Evolutionary conservation across 495 filamentous ascomycete genomes (phyloP), one percentile per base, ranked within the genome.

Genomic region (Neurospora sp.): DNA sequence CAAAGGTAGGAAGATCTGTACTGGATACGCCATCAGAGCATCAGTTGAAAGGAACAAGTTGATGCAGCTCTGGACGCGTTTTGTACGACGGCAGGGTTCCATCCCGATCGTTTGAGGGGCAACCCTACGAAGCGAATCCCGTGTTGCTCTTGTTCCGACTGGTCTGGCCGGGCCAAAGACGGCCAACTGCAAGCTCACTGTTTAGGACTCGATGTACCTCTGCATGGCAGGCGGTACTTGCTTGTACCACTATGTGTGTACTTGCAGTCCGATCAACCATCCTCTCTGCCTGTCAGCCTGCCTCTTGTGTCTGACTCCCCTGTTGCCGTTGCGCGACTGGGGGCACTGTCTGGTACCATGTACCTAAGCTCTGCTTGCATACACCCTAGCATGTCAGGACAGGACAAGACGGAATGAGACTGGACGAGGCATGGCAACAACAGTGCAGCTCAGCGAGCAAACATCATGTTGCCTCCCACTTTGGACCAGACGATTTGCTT

Each of bases 181-280:
- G 41, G 74, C 71, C 71, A 46, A 72, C 71, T 75, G 74, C 74
- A 73, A 69, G 71, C 44, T 72, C 42, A 66, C 69, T 71, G 70
- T 20, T 41, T 73, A 35, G 23, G 72, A 66, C n/a, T 73, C 69
- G 40, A 81, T 76, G 79, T 81, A 81, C 77, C 77, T 76, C 70
- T 78, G 76, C 76, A 75, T 66, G 69, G 69, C 54, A 41, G 39
- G 70, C 69, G 77, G 79, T 81, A 81, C 78, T 74, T 76, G 69
- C 72, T 77, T 78, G 79, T 81, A 81, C 79, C 54, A 66, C 54
- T 14, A 31, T 75, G 74, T 66, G 76, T 74, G 76, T 77, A 77
- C 76, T 71, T 73, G 75, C 59, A 66, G 54, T 66, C 27, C 31
- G 27, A 66, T 31, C 14, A 35, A 66, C 54, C 54, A 62, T 35